Conservation (phyloP, 2,329 filamentous ascomycete genomes). For the Aspergillus oerlinghausenensis region DNA sequence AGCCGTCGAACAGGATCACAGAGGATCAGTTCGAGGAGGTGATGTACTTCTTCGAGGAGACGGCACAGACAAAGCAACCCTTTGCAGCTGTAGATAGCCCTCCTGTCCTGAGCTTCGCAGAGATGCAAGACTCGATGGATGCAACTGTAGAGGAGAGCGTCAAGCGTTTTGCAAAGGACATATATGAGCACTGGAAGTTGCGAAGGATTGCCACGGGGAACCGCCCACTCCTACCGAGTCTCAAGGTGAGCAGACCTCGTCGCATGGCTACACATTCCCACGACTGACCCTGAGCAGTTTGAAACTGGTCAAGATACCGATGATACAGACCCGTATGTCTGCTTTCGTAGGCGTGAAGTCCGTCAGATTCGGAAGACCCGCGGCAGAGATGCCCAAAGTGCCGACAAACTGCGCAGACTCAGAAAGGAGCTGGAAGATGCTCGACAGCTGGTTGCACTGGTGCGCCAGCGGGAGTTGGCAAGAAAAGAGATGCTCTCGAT, state of each 20-base stretch:
- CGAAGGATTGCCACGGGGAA: conserved; percentile 64
- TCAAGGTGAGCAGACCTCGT: conserved; percentile 56
- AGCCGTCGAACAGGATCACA: conserved; percentile 61
- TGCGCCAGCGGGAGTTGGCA: conserved; percentile 72
- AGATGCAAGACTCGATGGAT: conserved; percentile 67
- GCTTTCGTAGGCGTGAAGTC: conserved; percentile 91
- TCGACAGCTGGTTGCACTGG: conserved; percentile 70
- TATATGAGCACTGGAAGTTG: conserved; percentile 87
- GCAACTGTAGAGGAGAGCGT: conserved; percentile 52
- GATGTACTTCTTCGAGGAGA: conserved; percentile 93
- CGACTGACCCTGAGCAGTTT: conserved; percentile 48
- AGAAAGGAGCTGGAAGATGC: conserved; percentile 87
- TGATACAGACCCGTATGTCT: conserved; percentile 95
- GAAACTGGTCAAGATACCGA: conserved; percentile 93
- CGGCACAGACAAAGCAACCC: conserved; percentile 74
- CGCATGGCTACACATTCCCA: neutral
- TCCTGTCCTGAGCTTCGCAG: conserved; percentile 67
- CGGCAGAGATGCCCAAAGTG: conserved; percentile 86
- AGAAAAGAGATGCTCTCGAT: conserved; percentile 72
- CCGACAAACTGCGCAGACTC: conserved; percentile 88
- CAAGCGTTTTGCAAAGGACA: conserved; percentile 63
- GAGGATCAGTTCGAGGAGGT: conserved; percentile 91
- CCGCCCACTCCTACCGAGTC: conserved; percentile 65
- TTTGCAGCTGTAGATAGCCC: conserved; percentile 88
- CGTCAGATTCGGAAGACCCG: conserved; percentile 92